Evolutionary conservation across 2,329 filamentous ascomycete species (phyloP).

Genomic region (Ampelomyces quisqualis): DNA sequence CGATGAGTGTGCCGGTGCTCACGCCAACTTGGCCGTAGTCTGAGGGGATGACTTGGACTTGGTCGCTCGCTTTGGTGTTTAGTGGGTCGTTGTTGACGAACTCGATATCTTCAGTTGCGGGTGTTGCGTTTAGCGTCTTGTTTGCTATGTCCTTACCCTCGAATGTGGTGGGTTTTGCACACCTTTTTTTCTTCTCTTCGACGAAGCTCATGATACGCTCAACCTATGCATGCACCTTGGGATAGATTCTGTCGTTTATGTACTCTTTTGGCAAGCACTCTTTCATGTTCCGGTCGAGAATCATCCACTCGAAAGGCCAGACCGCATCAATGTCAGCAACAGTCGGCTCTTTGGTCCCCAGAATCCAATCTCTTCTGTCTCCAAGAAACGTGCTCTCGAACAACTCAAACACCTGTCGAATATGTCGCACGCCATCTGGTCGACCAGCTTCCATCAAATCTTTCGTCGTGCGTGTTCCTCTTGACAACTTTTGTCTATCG

Average conservation of each 20-base stretch:
- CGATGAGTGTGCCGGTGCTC: constrained; percentile 30
- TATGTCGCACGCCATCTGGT: constrained; percentile 58
- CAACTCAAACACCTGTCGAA: constrained; percentile 57
- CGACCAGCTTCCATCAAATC: constrained; percentile 47
- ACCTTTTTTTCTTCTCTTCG: constrained; percentile 42
- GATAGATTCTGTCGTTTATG: constrained; percentile 57
- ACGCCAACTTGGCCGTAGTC: constrained; percentile 37
- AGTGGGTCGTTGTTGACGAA: constrained; percentile 56
- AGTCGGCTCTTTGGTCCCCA: constrained; percentile 54
- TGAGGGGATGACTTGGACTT: constrained; percentile 48
- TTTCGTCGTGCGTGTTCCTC: constrained; percentile 46
- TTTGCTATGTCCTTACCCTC: constrained; percentile 37
- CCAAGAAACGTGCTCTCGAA: constrained; percentile 64
- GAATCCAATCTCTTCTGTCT: constrained; percentile 67
- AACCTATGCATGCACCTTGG: constrained; percentile 66
- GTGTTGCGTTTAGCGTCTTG: constrained; percentile 49
- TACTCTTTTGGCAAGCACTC: constrained; percentile 55
- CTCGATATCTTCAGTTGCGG: constrained; percentile 48
- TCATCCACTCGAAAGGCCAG: constrained; percentile 69
- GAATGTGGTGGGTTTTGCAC: constrained; percentile 47
- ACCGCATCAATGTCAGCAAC: constrained; percentile 69
- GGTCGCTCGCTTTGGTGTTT: constrained; percentile 55
- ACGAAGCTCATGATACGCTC: constrained; percentile 58
- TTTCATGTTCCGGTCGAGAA: constrained; percentile 47
- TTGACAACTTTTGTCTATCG: constrained; percentile 55